phyloP scores from a whole-genome alignment of 345 rosid genomes.

The Aethionema arabicum region DNA sequence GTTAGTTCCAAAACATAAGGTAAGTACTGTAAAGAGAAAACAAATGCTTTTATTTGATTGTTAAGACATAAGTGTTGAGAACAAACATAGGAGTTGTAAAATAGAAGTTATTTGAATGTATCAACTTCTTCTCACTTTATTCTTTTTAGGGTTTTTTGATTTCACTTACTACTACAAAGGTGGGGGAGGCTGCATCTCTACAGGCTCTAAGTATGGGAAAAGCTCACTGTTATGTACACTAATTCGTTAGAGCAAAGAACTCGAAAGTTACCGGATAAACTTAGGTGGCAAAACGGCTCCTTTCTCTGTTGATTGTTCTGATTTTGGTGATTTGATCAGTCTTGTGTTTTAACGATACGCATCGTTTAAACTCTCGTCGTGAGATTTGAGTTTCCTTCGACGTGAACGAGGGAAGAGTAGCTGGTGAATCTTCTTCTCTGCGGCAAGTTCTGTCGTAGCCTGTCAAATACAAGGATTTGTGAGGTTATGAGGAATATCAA shows the following conservation, averaged over 20 bases:
- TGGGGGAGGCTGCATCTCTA: conserved; percentile 27
- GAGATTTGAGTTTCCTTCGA: conserved; percentile 66
- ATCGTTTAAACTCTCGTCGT: conserved; percentile 42
- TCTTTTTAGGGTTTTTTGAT: conserved; percentile 12
- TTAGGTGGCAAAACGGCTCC: conserved; percentile 28
- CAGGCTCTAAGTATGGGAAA: conserved; percentile 18
- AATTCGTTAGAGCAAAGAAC: conserved; percentile 26
- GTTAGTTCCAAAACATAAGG: background rate
- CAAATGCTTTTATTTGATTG: conserved; percentile 18
- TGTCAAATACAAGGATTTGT: conserved; percentile 36
- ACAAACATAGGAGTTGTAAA: background rate
- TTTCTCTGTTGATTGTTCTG: conserved; percentile 13
- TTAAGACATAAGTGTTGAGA: background rate
- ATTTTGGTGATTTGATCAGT: conserved; percentile 11
- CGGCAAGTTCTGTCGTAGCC: conserved; percentile 71
- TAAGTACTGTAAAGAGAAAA: background rate
- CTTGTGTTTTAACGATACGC: background rate
- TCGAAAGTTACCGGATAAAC: conserved; percentile 26
- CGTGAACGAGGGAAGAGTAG: conserved; percentile 78
- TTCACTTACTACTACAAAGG: conserved; percentile 23
- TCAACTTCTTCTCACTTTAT: conserved; percentile 35
- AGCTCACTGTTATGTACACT: conserved; percentile 36
- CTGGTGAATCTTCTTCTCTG: conserved; percentile 84
- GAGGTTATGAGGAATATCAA: conserved; percentile 4
- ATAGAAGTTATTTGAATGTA: conserved; percentile 28